Base-by-base conservation (phyloP, 129 eudicot species). In the Lactuca saligna region DNA sequence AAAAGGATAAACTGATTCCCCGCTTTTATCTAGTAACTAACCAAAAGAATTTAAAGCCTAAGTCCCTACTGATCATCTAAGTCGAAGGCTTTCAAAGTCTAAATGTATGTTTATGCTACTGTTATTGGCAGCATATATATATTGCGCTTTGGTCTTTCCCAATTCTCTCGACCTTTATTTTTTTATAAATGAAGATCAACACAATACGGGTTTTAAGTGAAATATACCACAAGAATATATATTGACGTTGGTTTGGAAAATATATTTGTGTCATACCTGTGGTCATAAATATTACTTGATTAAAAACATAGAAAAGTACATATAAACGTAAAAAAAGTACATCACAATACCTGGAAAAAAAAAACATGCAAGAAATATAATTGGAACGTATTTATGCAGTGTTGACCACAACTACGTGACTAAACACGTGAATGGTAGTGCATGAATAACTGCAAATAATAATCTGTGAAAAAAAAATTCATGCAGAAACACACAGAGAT, bases 381-480 rank as follows among this genome's bases (percentile, higher is more conserved):
- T 5, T 50, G 20, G 16, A 4, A 53, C n/a, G n/a, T 41, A 12
- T 16, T 32, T 38, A 57, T 57, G 48, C 57, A 51, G 57, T 4
- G 53, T 57, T 57, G 44, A 74, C 73, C 61, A 75, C 51, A 61
- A 72, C 42, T 6, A 53, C 29, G 39, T 10, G 71, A 73, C 17
- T 14, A 53, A 53, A 60, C 39, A 29, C 0, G 29, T 76, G 58
- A 68, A 68, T 31, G 69, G 63, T 20, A 39, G 17, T 68, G 69
- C 75, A 68, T 76, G 75, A 68, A 60, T 29, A 25, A 12, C 33
- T 76, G 64, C 70, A 68, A 14, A 53, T 61, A 75, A 68, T 41
- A 60, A 68, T 68, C 56, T 60, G 75, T 75, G 75, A 68, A 61
- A 41, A 61, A 41, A 51, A 17, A 61, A 37, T 2, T 68, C 17